These are phyloP conservation scores for Diplocarpon mali DNA, from an alignment of 2,329 filamentous ascomycete species.

Conservation along the genomic window DNA sequence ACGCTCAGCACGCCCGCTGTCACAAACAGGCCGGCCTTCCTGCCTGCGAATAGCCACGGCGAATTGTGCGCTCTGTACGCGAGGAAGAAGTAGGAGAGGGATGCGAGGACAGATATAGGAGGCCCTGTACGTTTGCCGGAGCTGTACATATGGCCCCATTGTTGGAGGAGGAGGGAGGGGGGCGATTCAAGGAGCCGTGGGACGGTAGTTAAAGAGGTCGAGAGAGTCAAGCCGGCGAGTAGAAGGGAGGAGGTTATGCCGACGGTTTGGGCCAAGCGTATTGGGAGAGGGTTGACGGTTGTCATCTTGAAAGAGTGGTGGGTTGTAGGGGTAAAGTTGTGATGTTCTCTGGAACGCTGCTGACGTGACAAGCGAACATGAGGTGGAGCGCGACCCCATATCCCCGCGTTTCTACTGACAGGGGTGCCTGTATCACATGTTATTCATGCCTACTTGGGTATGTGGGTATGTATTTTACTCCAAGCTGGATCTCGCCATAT, in stretches of 20 bases:
- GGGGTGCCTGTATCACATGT: no score
- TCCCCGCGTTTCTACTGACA: no score
- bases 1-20: slow-evolving; percentile 35
- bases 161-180: slow-evolving; percentile 40
- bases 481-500: no score
- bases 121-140: slow-evolving; percentile 31
- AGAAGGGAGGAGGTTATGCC: slow-evolving; percentile 40
- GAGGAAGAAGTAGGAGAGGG: slow-evolving; percentile 35
- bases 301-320: background rate
- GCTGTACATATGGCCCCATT: slow-evolving; percentile 38
- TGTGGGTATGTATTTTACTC: no score
- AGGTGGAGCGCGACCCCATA: no score
- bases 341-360: background rate
- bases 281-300: slow-evolving; percentile 11
- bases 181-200: slow-evolving; percentile 46
- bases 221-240: slow-evolving; percentile 30
- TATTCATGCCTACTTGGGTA: no score
- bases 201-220: slow-evolving; percentile 34
- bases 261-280: slow-evolving; percentile 38
- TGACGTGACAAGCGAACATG: background rate
- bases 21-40: slow-evolving; percentile 27
- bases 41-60: slow-evolving; percentile 24
- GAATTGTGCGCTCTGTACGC: slow-evolving; percentile 28
- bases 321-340: background rate
- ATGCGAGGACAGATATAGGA: slow-evolving; percentile 30